phyloP scores from a whole-genome alignment of 2,329 filamentous ascomycete genomes.

The Aphanoascus verrucosus region DNA sequence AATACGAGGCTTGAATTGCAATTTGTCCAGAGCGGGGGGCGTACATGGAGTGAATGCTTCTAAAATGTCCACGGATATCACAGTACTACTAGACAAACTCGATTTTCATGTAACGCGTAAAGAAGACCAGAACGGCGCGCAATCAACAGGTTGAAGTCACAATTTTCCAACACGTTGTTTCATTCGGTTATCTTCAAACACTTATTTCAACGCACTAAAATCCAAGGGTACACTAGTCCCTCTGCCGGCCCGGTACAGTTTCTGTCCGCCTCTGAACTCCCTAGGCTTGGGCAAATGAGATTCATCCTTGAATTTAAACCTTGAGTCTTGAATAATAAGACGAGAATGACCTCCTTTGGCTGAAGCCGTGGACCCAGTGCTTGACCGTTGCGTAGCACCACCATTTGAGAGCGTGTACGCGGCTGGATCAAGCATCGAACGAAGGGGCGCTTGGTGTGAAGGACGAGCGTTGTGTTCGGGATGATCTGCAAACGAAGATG shows the following conservation, averaged over 20 bases:
- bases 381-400: slow-evolving; percentile 23
- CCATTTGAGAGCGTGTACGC: slow-evolving; percentile 66
- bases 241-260: slow-evolving; percentile 77
- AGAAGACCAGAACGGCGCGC: neutral
- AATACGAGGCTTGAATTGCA: neutral
- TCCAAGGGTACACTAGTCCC: slow-evolving; percentile 91
- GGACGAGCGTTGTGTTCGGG: slow-evolving; percentile 23
- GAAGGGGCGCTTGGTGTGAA: slow-evolving; percentile 40
- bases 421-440: slow-evolving; percentile 60
- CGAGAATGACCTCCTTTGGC: slow-evolving; percentile 13
- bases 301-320: slow-evolving; percentile 84
- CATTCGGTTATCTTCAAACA: neutral
- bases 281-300: slow-evolving; percentile 72
- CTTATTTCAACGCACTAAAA: slow-evolving; percentile 46
- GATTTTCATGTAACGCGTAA: neutral
- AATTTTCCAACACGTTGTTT: neutral
- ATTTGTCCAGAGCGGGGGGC: neutral
- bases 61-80: neutral
- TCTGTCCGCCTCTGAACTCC: slow-evolving; percentile 62
- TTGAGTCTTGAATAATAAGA: slow-evolving; percentile 57
- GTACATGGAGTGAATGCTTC: neutral
- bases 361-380: slow-evolving; percentile 20
- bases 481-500: slow-evolving; percentile 25
- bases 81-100: neutral
- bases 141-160: neutral